These are phyloP conservation scores for Clonostachys rosea DNA, from an alignment of 2,329 filamentous ascomycete genomes.

Conservation along the genomic window DNA sequence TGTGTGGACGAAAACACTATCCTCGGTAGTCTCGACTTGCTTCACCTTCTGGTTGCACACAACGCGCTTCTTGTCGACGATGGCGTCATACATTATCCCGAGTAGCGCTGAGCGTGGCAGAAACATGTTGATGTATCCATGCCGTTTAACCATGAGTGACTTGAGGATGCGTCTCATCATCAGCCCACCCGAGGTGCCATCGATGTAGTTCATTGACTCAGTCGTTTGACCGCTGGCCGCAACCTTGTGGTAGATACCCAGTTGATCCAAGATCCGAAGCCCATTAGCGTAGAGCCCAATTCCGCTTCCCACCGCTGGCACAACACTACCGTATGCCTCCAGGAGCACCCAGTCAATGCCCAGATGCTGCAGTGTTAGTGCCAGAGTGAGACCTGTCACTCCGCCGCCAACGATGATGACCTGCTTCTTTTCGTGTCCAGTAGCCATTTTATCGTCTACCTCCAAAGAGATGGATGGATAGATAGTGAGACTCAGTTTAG, in stretches of 20 bases:
- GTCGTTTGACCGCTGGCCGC: not conserved
- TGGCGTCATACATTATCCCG: no score
- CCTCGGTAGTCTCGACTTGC: not conserved
- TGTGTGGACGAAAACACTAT: not conserved
- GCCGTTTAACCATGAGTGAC: not conserved
- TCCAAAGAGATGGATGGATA: no score
- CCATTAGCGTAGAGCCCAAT: constrained; percentile 39
- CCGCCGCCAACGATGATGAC: constrained; percentile 37
- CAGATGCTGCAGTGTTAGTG: constrained; percentile 30
- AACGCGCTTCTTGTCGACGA: no score
- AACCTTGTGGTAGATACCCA: not conserved
- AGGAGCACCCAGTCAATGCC: constrained; percentile 43
- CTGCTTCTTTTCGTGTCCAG: no score
- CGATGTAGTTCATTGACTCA: not conserved
- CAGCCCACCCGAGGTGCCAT: not conserved
- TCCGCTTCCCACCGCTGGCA: constrained; percentile 35
- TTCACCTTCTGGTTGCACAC: not conserved
- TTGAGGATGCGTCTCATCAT: not conserved
- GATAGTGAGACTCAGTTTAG: no score
- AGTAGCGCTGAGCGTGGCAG: no score
- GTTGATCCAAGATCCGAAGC: constrained; percentile 40
- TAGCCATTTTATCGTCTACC: no score
- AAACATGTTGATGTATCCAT: no score
- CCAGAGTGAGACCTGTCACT: constrained; percentile 28
- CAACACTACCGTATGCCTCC: constrained; percentile 32